A percentile compares a stretch with the other conserved stretches of the same genome.
Conservation (phyloP, 192 early-diverging fungal genomes). For the Backusella circina region DNA sequence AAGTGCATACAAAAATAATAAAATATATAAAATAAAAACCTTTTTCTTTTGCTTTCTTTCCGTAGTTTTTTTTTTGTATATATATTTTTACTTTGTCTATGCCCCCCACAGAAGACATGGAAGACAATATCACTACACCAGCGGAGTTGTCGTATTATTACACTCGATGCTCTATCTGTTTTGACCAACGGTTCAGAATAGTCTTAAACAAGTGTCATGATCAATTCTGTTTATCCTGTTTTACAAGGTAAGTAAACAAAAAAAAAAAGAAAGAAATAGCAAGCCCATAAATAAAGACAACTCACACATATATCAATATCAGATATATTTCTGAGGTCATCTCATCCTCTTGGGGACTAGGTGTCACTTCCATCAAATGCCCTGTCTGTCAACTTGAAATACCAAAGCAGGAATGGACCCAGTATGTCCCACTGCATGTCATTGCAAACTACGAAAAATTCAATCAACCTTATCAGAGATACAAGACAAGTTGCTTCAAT, state of each 20-base stretch:
- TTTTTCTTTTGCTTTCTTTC: neutral
- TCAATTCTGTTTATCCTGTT: slow-evolving; percentile 51
- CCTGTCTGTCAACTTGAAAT: slow-evolving; percentile 51
- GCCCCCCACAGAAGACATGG: neutral
- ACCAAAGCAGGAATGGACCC: slow-evolving; percentile 48
- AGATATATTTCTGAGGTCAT: slow-evolving; percentile 51
- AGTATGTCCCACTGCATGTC: slow-evolving; percentile 44
- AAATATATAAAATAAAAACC: neutral
- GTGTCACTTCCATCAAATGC: slow-evolving; percentile 50
- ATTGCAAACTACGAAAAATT: slow-evolving; percentile 44
- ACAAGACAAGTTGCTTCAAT: slow-evolving; percentile 40
- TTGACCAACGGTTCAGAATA: slow-evolving; percentile 49
- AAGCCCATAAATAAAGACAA: neutral
- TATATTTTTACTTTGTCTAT: neutral
- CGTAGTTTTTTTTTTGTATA: neutral
- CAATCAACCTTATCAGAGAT: slow-evolving; percentile 51
- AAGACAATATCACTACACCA: neutral
- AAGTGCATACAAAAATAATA: neutral
- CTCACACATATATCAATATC: neutral
- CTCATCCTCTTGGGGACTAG: slow-evolving; percentile 53
- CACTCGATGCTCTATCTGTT: slow-evolving; percentile 55
- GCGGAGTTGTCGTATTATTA: slow-evolving; percentile 41
- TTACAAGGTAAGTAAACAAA: neutral
- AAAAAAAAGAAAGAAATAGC: too few species aligned
- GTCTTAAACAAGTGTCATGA: slow-evolving; percentile 51